A percentile compares a stretch with the other conserved stretches of the same genome.
Evolutionary conservation across 2,329 filamentous ascomycete genomes (phyloP).

Genomic region (Talaromyces albobiverticillius): DNA sequence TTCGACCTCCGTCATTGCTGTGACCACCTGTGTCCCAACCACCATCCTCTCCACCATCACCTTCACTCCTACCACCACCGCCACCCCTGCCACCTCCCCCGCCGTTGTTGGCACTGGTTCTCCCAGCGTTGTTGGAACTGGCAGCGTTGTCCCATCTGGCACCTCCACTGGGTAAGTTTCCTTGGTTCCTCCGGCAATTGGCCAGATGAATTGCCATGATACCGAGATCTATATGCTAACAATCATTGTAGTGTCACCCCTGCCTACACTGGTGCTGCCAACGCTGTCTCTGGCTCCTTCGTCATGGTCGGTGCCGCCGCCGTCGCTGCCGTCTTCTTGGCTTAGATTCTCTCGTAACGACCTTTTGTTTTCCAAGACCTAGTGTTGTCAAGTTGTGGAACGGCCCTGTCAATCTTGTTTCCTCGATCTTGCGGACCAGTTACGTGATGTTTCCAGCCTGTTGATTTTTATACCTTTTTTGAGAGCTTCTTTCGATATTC

Average conservation of each 20-base stretch:
- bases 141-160: constrained; percentile 19
- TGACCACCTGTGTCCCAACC: constrained; percentile 32
- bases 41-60: constrained; percentile 31
- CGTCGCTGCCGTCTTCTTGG: constrained; percentile 30
- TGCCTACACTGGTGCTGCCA: constrained; percentile 31
- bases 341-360: constrained; percentile 29
- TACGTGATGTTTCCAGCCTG: constrained; percentile 4
- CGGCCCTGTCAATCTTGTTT: neutral
- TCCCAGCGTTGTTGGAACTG: constrained; percentile 16
- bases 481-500: neutral
- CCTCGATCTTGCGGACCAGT: neutral
- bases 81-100: constrained; percentile 4
- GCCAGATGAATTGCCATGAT: neutral
- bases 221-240: constrained; percentile 1
- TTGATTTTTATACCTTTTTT: neutral
- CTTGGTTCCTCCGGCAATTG: too few relatives aligned
- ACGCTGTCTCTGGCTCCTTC: constrained; percentile 27
- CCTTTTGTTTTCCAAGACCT: neutral
- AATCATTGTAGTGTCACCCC: constrained; percentile 15
- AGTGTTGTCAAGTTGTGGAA: neutral
- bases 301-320: constrained; percentile 30
- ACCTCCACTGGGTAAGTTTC: constrained; percentile 7
- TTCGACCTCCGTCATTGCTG: constrained; percentile 24
- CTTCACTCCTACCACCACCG: constrained; percentile 15
- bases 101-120: constrained; percentile 19